Evolutionary conservation across 192 early-diverging fungal genomes (phyloP), one percentile per base, ranked within the genome.

Genomic region (Umbelopsis isabellina): DNA sequence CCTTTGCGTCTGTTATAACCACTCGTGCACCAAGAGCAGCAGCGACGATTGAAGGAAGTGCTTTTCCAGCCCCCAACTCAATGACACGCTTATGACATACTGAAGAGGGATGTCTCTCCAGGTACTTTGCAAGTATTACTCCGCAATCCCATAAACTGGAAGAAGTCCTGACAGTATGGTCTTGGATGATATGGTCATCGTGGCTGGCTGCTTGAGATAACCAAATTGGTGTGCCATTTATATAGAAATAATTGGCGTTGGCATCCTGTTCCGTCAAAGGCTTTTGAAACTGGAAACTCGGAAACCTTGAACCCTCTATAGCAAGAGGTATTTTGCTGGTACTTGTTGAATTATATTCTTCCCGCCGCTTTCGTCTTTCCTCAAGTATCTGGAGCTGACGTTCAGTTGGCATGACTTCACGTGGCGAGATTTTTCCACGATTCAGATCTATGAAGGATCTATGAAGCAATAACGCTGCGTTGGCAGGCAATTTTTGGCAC

Each of bases 111-210:
- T 69, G 67, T 33, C 49, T 49, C 25, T 69, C 67, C n/a, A 69
- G 48, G 18, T 51, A 69, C 37, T 69, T 69, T 33, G 67, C 45
- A 9, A 69, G 67, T 5, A 69, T 69, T 46, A 69, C 51, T 16
- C 67, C 67, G 27, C 67, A 69, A 48, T 69, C 67, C 67, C 67
- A 69, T 30, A 69, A 41, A 18, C 49, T 52, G 15, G 49, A 49
- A 4, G 67, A 46, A 27, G 67, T 69, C 22, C 67, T 27, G 33
- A 69, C 37, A 11, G 46, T 48, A 69, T 69, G 67, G n/a, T 69
- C 48, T 35, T 69, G 49, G 12, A 15, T 25, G 47, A 30, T 22
- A 5, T 37, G 4, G 18, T 5, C 0, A 25, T n/a, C 11, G 2
- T 35, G 16, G 16, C 18, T 16, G 16, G 15, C 10, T 35, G 27